Evolutionary conservation across 2,329 filamentous ascomycete genomes (phyloP).

Genomic region (Calonectria multiphialidica): DNA sequence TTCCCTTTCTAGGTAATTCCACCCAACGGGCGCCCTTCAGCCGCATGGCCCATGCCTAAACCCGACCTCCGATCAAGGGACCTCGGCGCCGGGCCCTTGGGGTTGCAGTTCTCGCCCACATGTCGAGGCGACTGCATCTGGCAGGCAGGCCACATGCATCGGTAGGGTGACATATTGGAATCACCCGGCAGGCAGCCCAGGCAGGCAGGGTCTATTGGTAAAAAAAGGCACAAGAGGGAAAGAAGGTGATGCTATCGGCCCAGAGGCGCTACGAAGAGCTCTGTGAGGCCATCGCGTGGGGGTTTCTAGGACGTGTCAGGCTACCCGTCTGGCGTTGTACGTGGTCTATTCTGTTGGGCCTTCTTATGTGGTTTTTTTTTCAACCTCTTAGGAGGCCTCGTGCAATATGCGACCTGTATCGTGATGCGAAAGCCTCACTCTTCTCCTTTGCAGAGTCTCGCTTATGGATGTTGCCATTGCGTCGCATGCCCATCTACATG

Average conservation of each 20-base stretch:
- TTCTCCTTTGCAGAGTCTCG: neutral
- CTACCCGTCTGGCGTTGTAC: neutral
- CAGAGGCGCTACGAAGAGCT: neutral
- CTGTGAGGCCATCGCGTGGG: conserved; percentile 8
- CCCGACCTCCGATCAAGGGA: neutral
- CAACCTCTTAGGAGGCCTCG: neutral
- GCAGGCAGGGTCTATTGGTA: neutral
- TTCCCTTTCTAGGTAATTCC: neutral
- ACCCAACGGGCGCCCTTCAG: neutral
- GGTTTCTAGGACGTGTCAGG: neutral
- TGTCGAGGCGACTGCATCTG: conserved; percentile 10
- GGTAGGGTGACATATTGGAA: conserved; percentile 20
- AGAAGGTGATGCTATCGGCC: neutral
- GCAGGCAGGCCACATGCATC: conserved; percentile 18
- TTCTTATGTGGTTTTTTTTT: neutral
- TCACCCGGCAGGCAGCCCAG: conserved; percentile 19
- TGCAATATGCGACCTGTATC: neutral
- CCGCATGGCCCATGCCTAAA: neutral
- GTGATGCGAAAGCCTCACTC: neutral
- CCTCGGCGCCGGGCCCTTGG: conserved; percentile 8
- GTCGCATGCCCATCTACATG: neutral
- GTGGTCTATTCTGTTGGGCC: neutral
- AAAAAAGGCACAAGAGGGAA: neutral
- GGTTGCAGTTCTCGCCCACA: conserved; percentile 7
- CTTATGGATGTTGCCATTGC: neutral